phyloP scores from a whole-genome alignment of 768 basidiomycete genomes.

The Atractiella rhizophila region DNA sequence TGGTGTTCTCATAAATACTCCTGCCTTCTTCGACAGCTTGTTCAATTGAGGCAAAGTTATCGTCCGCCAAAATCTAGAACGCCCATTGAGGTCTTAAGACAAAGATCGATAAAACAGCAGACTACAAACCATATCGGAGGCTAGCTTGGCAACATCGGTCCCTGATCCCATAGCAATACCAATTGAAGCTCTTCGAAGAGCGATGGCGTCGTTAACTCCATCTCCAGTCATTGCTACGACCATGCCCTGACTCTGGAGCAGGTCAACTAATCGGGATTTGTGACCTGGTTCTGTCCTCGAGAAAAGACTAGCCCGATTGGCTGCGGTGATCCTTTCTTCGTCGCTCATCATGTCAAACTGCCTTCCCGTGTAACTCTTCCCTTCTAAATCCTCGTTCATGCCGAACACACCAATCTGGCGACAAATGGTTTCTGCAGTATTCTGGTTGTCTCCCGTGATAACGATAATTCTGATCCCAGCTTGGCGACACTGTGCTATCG shows the following conservation, averaged over 20 bases:
- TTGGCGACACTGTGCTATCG: slow-evolving; percentile 67
- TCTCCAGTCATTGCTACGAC: slow-evolving; percentile 98
- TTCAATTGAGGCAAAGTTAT: slow-evolving; percentile 94
- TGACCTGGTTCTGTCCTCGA: slow-evolving; percentile 82
- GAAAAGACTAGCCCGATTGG: slow-evolving; percentile 70
- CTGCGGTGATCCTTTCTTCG: slow-evolving; percentile 60
- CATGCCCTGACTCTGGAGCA: slow-evolving; percentile 67
- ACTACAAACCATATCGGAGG: slow-evolving; percentile 99
- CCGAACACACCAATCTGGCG: slow-evolving; percentile 83
- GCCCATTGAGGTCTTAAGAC: too few relatives aligned
- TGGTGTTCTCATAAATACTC: slow-evolving; percentile 96
- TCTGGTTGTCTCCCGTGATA: slow-evolving; percentile 94
- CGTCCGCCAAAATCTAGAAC: slow-evolving; percentile 72
- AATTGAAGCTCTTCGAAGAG: slow-evolving; percentile 87
- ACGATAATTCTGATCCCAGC: slow-evolving; percentile 91
- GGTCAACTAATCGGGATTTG: slow-evolving; percentile 79
- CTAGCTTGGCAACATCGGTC: slow-evolving; percentile 85
- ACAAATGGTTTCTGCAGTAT: slow-evolving; percentile 92
- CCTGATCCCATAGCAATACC: slow-evolving; percentile 98
- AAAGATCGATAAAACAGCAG: slow-evolving; percentile 16
- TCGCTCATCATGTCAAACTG: slow-evolving; percentile 61
- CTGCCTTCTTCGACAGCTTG: slow-evolving; percentile 89
- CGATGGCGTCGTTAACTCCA: slow-evolving; percentile 94
- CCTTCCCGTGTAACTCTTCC: slow-evolving; percentile 81
- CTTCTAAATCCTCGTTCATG: slow-evolving; percentile 61